Evolutionary conservation across 495 filamentous ascomycete genomes (phyloP), one percentile per base, ranked within the genome.

Genomic region (Trichoderma orchidacearum): DNA sequence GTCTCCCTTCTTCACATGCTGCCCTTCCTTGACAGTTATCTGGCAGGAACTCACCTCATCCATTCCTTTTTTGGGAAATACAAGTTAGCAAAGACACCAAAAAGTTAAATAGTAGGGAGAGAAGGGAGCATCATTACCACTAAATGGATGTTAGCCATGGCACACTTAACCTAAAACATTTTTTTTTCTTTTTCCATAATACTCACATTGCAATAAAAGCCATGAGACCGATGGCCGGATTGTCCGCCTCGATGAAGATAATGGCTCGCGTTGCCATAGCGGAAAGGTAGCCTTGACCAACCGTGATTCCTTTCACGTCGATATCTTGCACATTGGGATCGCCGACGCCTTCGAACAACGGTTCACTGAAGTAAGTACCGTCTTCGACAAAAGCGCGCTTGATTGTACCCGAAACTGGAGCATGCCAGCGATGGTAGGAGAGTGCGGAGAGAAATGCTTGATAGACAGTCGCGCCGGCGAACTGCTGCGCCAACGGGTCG

Each of bases 401-500:
- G 18, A 87, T 65, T 27, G 60, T 77, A 1, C 85, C 85, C 2
- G 65, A 72, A 0, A 87, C 80, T 18, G 85, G 85, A 0, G 75
- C 61, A 64, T 87, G 83, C 85, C 85, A 87, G 4, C 84, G 78
- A 63, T 88, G 85, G 60, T 88, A 88, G 53, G 77, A 82, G 30
- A 85, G 63, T 1, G 81, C 76, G 18, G 76, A 80, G 3, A 87
- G 69, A 60, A 83, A 86, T 0, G 81, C 83, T 58, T 88, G 84
- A 61, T 87, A 88, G 5, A 88, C 66, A 0, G 80, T 86, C 0
- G 78, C 82, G 0, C 72, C 73, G n/a, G 74, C 72, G 61, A 87
- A 86, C 11, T 80, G 66, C 3, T 30, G n/a, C 0, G 78, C 69
- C 3, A 80, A 64, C 0, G 70, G 60, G 56, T 84, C 64, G 58